Evolutionary conservation across 192 early-diverging fungal genomes (phyloP), one percentile per base, ranked within the genome.

Genomic region (Helicostylum pulchrum): DNA sequence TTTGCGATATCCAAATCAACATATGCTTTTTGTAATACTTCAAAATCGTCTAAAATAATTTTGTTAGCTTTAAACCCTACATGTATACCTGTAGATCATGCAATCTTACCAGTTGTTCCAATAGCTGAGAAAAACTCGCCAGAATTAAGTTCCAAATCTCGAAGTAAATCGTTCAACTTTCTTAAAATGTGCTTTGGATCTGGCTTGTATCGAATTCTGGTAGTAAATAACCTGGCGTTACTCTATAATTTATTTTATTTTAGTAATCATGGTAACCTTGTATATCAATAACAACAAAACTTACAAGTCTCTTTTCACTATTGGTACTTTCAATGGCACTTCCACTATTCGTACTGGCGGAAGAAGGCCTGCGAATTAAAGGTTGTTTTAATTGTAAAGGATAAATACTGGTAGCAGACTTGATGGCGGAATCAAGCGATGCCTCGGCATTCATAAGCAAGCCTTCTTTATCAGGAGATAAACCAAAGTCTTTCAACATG

Each of bases 1-100:
- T 67, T 66, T 6, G 71, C 64, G 11, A 72, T 58, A 36, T 72
- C 71, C 8, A 72, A 46, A 26, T 72, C 48, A 49, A 72, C 71
- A 64, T 55, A 72, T 6, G 71, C 71, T 36, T 72, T 66, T 53
- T 72, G 71, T 14, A 72, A 36, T 10, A 54, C 55, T 46, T 72
- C 65, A 15, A 63, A 53, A 20, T 72, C 65, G 50, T 72, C 71
- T 72, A 20, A 30, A 36, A 58, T 32, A 6, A 58, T 34, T 45
- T 58, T 56, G 19, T 14, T 56, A 11, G 53, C 4, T 21, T 34
- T 7, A 32, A 30, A 42, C 3, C 15, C 39, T 39, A 4, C 1
- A 8, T n/a, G 9, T 15, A 2, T 12, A 34, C n/a, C n/a, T n/a
- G n/a, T 7, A 20, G 21, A 20, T 55, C 12, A 14, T 34, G 5